Evolutionary conservation across 139 green algal genomes (phyloP).

Genomic region (Astrephomene gubernaculifera): DNA sequence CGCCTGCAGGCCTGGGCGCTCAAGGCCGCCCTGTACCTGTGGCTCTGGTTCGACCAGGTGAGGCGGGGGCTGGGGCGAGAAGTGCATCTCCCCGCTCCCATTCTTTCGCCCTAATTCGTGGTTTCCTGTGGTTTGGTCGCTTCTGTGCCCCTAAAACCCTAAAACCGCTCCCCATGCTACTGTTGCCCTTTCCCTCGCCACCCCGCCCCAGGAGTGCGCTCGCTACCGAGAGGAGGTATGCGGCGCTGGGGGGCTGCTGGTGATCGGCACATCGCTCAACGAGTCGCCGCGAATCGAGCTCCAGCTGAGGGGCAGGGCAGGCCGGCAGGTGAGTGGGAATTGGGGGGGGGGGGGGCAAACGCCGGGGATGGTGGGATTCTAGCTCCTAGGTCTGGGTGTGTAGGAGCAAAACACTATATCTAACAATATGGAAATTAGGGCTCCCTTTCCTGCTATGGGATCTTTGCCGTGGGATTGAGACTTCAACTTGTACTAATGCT

Average conservation of each 20-base stretch:
- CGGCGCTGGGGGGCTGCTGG: conserved; percentile 72
- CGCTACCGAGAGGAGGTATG: conserved; percentile 60
- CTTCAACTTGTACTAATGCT: too few species aligned
- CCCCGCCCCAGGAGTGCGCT: conserved; percentile 18
- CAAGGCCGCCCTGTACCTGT: conserved; percentile 65
- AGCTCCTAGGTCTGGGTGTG: too few species aligned
- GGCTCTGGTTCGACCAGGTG: conserved; percentile 76
- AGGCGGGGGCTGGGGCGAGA: conserved; percentile 40
- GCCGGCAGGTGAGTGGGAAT: conserved; percentile 40
- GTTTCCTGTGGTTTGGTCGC: too few species aligned
- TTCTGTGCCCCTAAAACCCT: not conserved
- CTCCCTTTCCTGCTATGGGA: too few species aligned
- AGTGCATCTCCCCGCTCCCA: too few species aligned
- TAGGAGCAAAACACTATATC: too few species aligned
- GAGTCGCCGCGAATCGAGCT: conserved; percentile 68
- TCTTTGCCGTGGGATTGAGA: too few species aligned
- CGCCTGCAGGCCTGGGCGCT: conserved; percentile 31
- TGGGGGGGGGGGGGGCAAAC: too few species aligned
- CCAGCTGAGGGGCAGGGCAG: conserved; percentile 81
- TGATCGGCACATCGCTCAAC: conserved; percentile 70
- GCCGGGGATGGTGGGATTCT: too few species aligned
- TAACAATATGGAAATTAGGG: too few species aligned
- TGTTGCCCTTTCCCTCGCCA: too few species aligned
- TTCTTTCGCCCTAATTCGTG: too few species aligned
- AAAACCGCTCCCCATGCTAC: not conserved